These are phyloP conservation scores for Chlamydomonas incerta DNA, from an alignment of 139 green algal genomes.

Conservation along the genomic window DNA sequence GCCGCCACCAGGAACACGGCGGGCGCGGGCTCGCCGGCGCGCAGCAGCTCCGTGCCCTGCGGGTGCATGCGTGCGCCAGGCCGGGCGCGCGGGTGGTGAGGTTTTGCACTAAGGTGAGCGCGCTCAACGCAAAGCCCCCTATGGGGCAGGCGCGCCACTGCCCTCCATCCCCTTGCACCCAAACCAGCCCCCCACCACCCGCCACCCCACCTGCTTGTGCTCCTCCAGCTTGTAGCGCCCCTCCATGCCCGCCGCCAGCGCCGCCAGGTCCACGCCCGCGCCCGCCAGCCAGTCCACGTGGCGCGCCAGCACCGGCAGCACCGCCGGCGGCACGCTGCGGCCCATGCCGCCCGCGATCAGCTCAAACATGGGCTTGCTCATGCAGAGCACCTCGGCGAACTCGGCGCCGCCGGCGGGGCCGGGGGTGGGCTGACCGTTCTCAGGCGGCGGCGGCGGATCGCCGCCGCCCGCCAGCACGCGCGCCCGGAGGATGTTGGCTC, in stretches of 20 bases:
- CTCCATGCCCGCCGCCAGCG: conserved; percentile 12
- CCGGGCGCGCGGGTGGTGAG: background rate
- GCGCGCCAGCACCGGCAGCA: conserved; percentile 6
- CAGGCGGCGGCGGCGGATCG: too few species aligned
- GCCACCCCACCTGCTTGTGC: conserved; percentile 39
- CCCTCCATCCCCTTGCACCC: too few species aligned
- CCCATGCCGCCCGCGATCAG: conserved; percentile 30
- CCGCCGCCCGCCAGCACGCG: background rate
- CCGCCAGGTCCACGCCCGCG: background rate
- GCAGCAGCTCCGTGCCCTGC: conserved; percentile 47
- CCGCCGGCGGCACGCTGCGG: conserved; percentile 18
- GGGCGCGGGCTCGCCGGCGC: conserved; percentile 28
- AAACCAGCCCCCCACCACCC: too few species aligned
- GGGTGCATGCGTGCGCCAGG: background rate
- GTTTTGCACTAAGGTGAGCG: too few species aligned
- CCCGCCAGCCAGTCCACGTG: conserved; percentile 40
- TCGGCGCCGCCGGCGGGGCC: background rate
- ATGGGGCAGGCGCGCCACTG: too few species aligned
- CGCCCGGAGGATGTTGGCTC: background rate
- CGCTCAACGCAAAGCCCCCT: too few species aligned
- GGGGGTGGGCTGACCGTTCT: too few species aligned
- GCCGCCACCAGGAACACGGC: conserved; percentile 37
- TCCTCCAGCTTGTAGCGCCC: conserved; percentile 39
- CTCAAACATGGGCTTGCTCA: conserved; percentile 41
- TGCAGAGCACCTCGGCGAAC: conserved; percentile 40